Base-by-base conservation (phyloP, 768 basidiomycete species). In the Pleurotus salmoneostramineus region DNA sequence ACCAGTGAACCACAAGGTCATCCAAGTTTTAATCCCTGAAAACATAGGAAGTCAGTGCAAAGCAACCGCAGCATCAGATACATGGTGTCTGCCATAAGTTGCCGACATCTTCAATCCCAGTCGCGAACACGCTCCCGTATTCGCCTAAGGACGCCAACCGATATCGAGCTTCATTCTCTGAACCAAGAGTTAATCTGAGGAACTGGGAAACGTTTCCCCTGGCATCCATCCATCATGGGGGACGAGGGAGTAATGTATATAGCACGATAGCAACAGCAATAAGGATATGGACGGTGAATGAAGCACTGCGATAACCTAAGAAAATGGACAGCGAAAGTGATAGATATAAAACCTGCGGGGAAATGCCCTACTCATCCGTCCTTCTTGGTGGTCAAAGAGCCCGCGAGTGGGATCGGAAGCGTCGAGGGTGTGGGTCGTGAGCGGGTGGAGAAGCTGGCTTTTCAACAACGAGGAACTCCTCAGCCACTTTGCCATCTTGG, bases 321-420 rank as follows among this genome's bases (percentile, higher is more conserved):
- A 58, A 64, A 59, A 56, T 61, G 33, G 60, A 65, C 45, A 34
- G 40, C n/a, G 40, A 55, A 27, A 55, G 40, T 27, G 34, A 55
- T 55, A 43, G 43, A 55, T 55, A 55, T 40, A 55, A 55, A 10
- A 40, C 8, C 43, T 31, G 21, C 7, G 15, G 17, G 15, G 17
- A 31, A 31, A 49, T 49, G 7, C 21, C 11, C 48, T 49, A 49
- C 48, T 49, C 48, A 34, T 34, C 17, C 48, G 2, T 49, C 48
- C 48, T 32, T 8, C 15, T 52, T 35, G 34, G 34, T 14, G 27
- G 21, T 17, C n/a, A 17, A 27, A 37, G 36, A 43, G n/a, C 8
- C 12, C 15, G 12, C 52, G 52, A 42, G 27, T 55, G 52, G 40
- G 52, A 32, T 40, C 40, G 52, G 15, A 43, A 21, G 40, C 52